Percentiles rank a stretch among this genome's conserved stretches.
These are phyloP conservation scores for Suillus spraguei DNA, from an alignment of 768 basidiomycete species.

Conservation along the genomic window DNA sequence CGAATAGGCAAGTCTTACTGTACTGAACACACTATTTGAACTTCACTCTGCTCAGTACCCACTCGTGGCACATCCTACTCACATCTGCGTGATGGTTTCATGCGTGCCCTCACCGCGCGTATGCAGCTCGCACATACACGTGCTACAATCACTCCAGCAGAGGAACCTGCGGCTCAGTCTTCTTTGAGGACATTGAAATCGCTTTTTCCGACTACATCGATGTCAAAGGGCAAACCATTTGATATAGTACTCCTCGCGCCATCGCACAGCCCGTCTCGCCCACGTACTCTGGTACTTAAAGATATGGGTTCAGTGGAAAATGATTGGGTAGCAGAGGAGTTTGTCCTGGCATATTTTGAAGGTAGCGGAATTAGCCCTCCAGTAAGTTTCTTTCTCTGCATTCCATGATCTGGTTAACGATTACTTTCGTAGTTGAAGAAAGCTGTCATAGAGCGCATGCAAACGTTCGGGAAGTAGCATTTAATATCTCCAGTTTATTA, in stretches of 20 bases:
- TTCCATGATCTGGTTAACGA: conserved; percentile 2
- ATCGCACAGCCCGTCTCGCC: conserved; percentile 40
- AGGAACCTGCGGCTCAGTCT: conserved; percentile 55
- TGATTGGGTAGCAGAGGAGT: conserved; percentile 75
- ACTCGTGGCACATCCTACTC: conserved; percentile 76
- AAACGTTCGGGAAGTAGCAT: conserved; percentile 13
- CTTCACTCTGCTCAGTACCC: conserved; percentile 54
- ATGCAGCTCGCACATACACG: conserved; percentile 53
- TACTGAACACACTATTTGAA: neutral
- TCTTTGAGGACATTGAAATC: conserved; percentile 75
- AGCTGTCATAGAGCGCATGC: conserved; percentile 26
- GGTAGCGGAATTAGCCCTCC: conserved; percentile 69
- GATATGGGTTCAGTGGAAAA: conserved; percentile 74
- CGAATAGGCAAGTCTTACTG: conserved; percentile 60
- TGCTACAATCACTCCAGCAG: conserved; percentile 58
- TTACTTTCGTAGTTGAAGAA: conserved; percentile 31
- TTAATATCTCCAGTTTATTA: neutral
- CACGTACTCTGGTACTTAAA: conserved; percentile 62
- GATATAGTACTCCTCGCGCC: conserved; percentile 72
- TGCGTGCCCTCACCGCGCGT: conserved; percentile 70
- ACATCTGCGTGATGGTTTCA: conserved; percentile 83
- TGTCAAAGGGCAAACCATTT: conserved; percentile 66
- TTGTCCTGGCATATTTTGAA: conserved; percentile 76
- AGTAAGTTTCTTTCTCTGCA: conserved; percentile 35
- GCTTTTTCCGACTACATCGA: conserved; percentile 70